phyloP scores from a whole-genome alignment of 2,329 filamentous ascomycete species.

The Monosporascus cannonballus region DNA sequence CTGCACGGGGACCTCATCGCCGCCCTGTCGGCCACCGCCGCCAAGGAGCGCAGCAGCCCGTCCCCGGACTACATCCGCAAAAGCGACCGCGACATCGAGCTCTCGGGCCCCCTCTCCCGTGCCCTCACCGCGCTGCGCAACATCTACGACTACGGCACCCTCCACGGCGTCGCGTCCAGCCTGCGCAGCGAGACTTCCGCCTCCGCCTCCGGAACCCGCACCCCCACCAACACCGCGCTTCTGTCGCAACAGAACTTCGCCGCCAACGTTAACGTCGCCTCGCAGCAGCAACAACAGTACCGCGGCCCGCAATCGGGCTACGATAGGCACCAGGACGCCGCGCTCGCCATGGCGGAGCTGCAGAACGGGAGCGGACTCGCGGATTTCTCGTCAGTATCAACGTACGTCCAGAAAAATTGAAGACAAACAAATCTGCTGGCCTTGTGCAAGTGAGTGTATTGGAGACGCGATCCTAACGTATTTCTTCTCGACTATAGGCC shows the following conservation, averaged over 20 bases:
- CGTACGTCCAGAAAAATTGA: neutral
- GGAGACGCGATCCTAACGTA: too few relatives aligned
- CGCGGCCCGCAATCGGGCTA: conserved; percentile 21
- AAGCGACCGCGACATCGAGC: conserved; percentile 55
- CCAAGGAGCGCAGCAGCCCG: conserved; percentile 50
- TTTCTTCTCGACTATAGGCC: neutral
- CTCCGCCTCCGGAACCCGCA: conserved; percentile 35
- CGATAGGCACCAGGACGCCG: conserved; percentile 55
- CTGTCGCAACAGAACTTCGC: conserved; percentile 20
- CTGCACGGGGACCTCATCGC: conserved; percentile 59
- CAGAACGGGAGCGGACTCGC: conserved; percentile 48
- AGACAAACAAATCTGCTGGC: neutral
- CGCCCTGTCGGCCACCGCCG: conserved; percentile 57
- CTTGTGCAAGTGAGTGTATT: too few relatives aligned
- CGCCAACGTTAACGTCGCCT: conserved; percentile 34
- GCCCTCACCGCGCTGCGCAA: conserved; percentile 57
- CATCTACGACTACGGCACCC: conserved; percentile 59
- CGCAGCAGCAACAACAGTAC: conserved; percentile 19
- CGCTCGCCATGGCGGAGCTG: conserved; percentile 59
- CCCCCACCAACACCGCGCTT: conserved; percentile 41
- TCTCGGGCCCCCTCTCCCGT: conserved; percentile 55
- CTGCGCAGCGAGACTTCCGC: conserved; percentile 37
- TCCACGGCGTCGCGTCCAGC: conserved; percentile 38
- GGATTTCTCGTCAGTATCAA: conserved; percentile 36
- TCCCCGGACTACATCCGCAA: conserved; percentile 46